A percentile compares a stretch with the other conserved stretches of the same genome.
These are phyloP conservation scores for Leucocoprinus leucothites DNA, from an alignment of 768 basidiomycete genomes.

Conservation along the genomic window DNA sequence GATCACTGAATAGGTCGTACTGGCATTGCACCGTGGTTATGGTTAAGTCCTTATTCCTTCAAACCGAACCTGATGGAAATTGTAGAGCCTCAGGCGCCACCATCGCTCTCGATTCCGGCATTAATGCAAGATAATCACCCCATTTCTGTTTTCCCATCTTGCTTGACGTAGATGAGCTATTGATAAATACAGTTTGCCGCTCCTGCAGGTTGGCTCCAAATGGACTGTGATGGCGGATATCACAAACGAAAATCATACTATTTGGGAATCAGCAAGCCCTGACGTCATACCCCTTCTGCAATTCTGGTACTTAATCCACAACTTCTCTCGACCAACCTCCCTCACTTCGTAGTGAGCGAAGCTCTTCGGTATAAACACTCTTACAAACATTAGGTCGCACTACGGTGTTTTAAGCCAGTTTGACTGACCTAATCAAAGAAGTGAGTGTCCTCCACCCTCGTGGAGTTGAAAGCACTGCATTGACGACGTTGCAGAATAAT, in stretches of 20 bases:
- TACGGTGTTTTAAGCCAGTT: no score
- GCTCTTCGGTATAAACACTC: background rate
- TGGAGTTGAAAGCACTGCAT: no score
- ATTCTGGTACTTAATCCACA: slow-evolving; percentile 6
- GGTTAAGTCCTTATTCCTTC: background rate
- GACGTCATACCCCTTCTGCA: slow-evolving; percentile 6
- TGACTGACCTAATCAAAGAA: no score
- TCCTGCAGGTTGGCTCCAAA: slow-evolving; percentile 1
- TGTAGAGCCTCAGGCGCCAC: background rate
- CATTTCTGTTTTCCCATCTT: background rate
- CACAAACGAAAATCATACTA: background rate
- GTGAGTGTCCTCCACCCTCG: no score
- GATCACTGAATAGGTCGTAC: no score
- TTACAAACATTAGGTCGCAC: no score
- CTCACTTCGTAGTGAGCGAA: background rate
- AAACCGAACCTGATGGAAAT: background rate
- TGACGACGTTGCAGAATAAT: background rate
- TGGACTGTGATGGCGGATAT: slow-evolving; percentile 3
- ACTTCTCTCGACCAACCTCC: background rate
- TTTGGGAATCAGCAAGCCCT: background rate
- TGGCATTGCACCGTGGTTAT: no score
- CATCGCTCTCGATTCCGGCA: background rate
- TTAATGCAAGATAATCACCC: background rate
- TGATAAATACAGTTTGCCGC: background rate
- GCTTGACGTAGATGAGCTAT: slow-evolving; percentile 2